Evolutionary conservation across 176 grass and related monocot species (phyloP).

Genomic region (Rhynchospora pubera): DNA sequence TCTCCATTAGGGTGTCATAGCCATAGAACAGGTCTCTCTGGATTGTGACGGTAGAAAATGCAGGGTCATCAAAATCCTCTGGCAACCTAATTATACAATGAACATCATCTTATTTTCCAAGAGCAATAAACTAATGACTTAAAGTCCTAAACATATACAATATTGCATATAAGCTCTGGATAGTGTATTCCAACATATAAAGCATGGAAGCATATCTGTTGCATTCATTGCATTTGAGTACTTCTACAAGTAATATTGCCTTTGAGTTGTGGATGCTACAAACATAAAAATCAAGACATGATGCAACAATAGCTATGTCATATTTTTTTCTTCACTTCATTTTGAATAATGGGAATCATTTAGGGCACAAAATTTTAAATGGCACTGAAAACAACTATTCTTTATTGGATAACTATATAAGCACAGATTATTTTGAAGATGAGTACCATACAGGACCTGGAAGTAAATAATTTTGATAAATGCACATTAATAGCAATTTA

Average conservation of each 20-base stretch:
- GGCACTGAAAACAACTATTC: neutral
- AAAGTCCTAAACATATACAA: neutral
- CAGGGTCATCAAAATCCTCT: constrained; percentile 69
- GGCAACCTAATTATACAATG: constrained; percentile 59
- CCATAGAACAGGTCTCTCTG: constrained; percentile 92
- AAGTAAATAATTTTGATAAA: neutral
- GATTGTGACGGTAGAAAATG: constrained; percentile 85
- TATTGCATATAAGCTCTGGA: neutral
- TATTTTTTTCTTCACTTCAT: neutral
- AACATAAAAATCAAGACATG: neutral
- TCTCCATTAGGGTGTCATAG: constrained; percentile 96
- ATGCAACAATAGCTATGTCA: neutral
- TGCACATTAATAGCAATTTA: neutral
- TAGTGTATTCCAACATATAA: neutral
- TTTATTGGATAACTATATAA: neutral
- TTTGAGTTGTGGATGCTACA: neutral
- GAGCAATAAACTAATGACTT: neutral
- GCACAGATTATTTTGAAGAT: neutral
- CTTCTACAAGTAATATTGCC: neutral
- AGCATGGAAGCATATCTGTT: neutral
- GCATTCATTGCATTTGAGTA: neutral
- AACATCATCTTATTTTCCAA: neutral
- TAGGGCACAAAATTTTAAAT: neutral
- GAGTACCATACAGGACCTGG: neutral
- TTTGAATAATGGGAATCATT: neutral